These are phyloP conservation scores for Dimocarpus longan DNA, from an alignment of 345 rosid genomes.

Conservation along the genomic window DNA sequence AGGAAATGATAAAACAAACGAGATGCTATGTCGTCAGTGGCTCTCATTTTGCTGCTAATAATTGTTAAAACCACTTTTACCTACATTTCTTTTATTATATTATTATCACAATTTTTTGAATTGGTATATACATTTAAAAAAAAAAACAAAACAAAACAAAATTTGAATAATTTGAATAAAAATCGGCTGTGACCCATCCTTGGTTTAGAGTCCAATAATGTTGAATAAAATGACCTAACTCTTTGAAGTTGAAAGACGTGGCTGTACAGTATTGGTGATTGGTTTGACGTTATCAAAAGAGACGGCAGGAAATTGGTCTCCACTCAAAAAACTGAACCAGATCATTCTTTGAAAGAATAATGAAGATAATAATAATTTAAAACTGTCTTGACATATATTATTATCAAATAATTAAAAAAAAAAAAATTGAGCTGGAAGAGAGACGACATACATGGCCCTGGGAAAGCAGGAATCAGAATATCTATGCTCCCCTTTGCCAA, in stretches of 20 bases:
- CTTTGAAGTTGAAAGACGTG: neutral
- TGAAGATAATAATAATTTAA: slow-evolving; percentile 8
- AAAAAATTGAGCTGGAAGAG: slow-evolving; percentile 49
- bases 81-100: slow-evolving; percentile 28
- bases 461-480: slow-evolving; percentile 34
- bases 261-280: neutral
- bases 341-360: slow-evolving; percentile 13
- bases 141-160: neutral
- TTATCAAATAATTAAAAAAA: too few relatives aligned
- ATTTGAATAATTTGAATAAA: neutral
- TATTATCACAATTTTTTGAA: neutral
- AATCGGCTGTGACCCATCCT: slow-evolving; percentile 9
- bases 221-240: neutral
- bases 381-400: neutral
- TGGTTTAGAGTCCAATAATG: slow-evolving; percentile 13
- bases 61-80: slow-evolving; percentile 59
- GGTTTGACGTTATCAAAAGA: neutral
- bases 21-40: slow-evolving; percentile 75
- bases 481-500: slow-evolving; percentile 17
- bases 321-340: neutral
- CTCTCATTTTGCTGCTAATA: slow-evolving; percentile 87
- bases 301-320: neutral
- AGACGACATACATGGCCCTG: slow-evolving; percentile 21
- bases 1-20: slow-evolving; percentile 47
- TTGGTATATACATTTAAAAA: too few relatives aligned